phyloP scores from a whole-genome alignment of 1,284 basidiomycete genomes.

The Rhizoctonia solani region DNA sequence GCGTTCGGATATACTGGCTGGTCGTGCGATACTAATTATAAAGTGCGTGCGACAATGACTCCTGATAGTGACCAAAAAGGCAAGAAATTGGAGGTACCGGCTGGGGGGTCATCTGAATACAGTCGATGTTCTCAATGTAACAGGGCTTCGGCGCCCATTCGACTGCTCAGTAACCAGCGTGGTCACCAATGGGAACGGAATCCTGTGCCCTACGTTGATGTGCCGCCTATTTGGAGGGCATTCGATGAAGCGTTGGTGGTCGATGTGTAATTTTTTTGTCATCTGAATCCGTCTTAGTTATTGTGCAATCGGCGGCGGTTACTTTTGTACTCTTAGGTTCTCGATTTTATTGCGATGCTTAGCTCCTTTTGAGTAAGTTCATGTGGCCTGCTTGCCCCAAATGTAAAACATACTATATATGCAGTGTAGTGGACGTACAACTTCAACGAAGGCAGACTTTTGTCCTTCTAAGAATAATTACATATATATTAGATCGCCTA shows the following conservation, averaged over 20 bases:
- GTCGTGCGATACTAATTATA: slow-evolving; percentile 46
- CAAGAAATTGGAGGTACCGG: not conserved
- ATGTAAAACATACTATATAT: no score
- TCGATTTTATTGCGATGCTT: no score
- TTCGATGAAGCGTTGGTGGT: slow-evolving; percentile 16
- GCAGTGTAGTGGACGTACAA: no score
- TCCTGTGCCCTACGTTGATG: slow-evolving; percentile 7
- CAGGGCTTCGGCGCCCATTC: slow-evolving; percentile 42
- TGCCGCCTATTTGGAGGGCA: slow-evolving; percentile 6
- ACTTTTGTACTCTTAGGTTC: no score
- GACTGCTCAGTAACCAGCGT: slow-evolving; percentile 49
- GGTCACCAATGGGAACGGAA: slow-evolving; percentile 39
- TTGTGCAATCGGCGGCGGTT: no score
- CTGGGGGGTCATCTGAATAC: not conserved
- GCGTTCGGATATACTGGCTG: slow-evolving; percentile 52
- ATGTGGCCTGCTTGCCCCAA: no score
- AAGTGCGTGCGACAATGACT: not conserved
- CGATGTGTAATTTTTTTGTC: slow-evolving; percentile 4
- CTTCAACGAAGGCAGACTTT: no score
- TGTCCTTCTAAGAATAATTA: no score
- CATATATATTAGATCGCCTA: no score
- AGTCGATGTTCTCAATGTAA: slow-evolving; percentile 7
- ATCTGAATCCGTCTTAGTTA: not conserved
- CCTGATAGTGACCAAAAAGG: not conserved
- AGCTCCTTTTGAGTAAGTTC: no score